These are phyloP conservation scores for Setomelanomma holmii DNA, from an alignment of 2,329 filamentous ascomycete genomes.

Conservation along the genomic window DNA sequence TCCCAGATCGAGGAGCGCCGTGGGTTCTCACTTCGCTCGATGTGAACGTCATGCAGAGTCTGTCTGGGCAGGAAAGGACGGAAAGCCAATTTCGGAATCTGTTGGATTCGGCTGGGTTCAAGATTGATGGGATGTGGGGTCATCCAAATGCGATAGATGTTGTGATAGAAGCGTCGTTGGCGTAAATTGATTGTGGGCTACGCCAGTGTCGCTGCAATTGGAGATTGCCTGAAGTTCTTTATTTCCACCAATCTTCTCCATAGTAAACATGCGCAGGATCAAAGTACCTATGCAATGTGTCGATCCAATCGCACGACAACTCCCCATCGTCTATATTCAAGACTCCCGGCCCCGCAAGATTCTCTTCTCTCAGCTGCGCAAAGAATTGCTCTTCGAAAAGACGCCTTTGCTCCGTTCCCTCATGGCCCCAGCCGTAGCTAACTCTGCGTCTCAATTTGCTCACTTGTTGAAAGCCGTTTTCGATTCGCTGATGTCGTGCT, in stretches of 20 bases:
- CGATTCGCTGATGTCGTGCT: neutral
- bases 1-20: slow-evolving; percentile 10
- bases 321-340: neutral
- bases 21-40: slow-evolving; percentile 13
- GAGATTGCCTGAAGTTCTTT: no score
- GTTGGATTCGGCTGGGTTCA: slow-evolving; percentile 9
- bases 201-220: no score
- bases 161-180: slow-evolving; percentile 8
- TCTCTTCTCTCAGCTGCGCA: slow-evolving; percentile 4
- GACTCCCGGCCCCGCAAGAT: neutral
- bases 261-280: neutral
- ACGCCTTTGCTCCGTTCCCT: slow-evolving; percentile 7
- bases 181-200: neutral
- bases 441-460: slow-evolving; percentile 3
- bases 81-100: slow-evolving; percentile 9
- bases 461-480: neutral
- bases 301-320: neutral
- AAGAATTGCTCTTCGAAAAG: slow-evolving; percentile 7
- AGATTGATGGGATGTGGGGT: slow-evolving; percentile 8
- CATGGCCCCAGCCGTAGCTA: slow-evolving; percentile 5
- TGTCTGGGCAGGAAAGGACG: slow-evolving; percentile 9
- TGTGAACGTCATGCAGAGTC: slow-evolving; percentile 12
- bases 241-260: no score
- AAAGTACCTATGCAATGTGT: neutral
- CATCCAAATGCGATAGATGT: slow-evolving; percentile 9